Evolutionary conservation across 441 rosid genomes (phyloP), one percentile per base, ranked within the genome.

Genomic region (Metrosideros polymorpha): DNA sequence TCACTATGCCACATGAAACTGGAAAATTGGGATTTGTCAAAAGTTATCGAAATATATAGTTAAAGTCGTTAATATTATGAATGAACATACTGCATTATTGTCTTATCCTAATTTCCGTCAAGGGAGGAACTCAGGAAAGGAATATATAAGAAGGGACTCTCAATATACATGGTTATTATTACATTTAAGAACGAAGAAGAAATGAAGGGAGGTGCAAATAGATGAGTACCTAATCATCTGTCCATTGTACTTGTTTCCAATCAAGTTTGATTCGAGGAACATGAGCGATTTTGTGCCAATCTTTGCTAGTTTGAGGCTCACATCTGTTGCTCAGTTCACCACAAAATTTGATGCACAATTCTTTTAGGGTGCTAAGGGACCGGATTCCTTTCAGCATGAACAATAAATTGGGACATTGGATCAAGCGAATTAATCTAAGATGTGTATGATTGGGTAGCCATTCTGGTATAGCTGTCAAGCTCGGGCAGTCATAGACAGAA

Each of bases 341-440:
- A 63, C 76, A 63, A 63, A 17, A 43, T 0, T 15, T 1, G 7
- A 63, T 9, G 25, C 2, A 2, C 24, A 32, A 63, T 32, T 63
- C 76, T 18, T 63, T 9, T 0, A 63, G 25, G 4, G 43, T 0
- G 9, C 3, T 30, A 19, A 63, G 43, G 13, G 6, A 0, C 0
- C 0, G 1, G 24, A 63, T 8, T 63, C 76, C 76, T 17, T 32
- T 25, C 0, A 1, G 7, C 43, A 63, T 63, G 43, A 25, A 30
- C 0, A 13, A 63, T 63, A 63, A 4, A 25, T 63, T 30, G 76
- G 43, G 76, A 63, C 43, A 32, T 63, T 2, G 43, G 8, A 63
- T 63, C 43, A 32, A 35, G 22, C 2, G 0, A 30, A 32, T 63
- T 15, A 63, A 9, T 35, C 3, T 32, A 3, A 63, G 76, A 63